Base-by-base conservation (phyloP, 768 basidiomycete genomes). In the Nidula microcarpa region DNA sequence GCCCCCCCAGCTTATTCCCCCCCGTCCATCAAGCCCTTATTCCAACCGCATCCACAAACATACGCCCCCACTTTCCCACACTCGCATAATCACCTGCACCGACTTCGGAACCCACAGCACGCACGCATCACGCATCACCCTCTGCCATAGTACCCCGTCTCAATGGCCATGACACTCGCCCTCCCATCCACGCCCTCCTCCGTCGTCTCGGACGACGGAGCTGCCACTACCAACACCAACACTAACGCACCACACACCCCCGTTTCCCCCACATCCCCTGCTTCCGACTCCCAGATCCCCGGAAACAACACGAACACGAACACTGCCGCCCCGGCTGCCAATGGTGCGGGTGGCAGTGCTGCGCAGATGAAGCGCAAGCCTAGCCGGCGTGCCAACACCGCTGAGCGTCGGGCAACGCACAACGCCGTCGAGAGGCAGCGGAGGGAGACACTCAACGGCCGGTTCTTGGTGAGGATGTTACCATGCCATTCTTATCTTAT, bases 361-460 rank as follows among this genome's bases (percentile, higher is more conserved):
- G 57, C 70, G n/a, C 79, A 80, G 55, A 65, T 73, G 54, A 91
- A 89, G 66, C 84, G 89, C 68, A 96, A 96, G 69, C 84, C 91
- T 52, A 84, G 82, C 63, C 80, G 93, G 57, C 84, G 94, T 33
- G 94, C 94, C 50, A 98, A 98, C 73, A 98, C 95, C 50, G 95
- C 94, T 49, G 96, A 98, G 68, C 91, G 95, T 70, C 78, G 96
- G 35, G 93, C 94, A 3, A 94, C 91, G 17, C 96, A 99, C 74
- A 99, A 98, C 67, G 96, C 97, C 33, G 93, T 98, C 53, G 97
- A 98, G 75, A 81, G 97, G 49, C 89, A 90, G 64, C 82, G 96
- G 47, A 77, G 96, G 48, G 96, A 98, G 75, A 94, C 90, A 44
- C 75, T 98, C 49, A 99, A 98, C 66, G 84, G 89, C 50, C 82